Evolutionary conservation across 2,329 filamentous ascomycete genomes (phyloP), one percentile per base, ranked within the genome.

Genomic region (Trichoderma citrinoviride): DNA sequence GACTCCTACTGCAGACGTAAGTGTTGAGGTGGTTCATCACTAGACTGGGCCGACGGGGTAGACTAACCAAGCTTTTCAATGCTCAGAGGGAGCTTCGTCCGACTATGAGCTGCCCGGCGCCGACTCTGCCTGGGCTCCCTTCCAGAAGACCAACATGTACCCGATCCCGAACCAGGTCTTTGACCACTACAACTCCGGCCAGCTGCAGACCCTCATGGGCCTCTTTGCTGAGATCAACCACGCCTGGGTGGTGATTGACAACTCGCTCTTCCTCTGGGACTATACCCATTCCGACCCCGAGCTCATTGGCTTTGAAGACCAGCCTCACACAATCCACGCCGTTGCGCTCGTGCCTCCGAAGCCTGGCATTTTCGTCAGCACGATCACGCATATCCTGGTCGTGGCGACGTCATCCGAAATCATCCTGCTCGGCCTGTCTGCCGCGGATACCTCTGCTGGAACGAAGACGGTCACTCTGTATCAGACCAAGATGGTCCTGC

Each of bases 261-360:
- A 96, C 79, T 91, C 92, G 67, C 83, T 99, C 50, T 99, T 97
- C 75, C 83, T 99, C 17, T 99, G 96, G 96, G 94, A 99, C 78
- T 99, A 97, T 76, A 97, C 93, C 7, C 86, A 92, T 74, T 88
- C 91, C n/a, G 92, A 94, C 70, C 92, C 94, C 5, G 91, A 97
- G 74, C 83, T 97, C 47, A 90, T 97, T 69, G 94, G 94, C 19
- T 97, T 91, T 73, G 94, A 98, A 75, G 93, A 97, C 70, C 90
- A 94, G 76, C 83, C 88, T 7, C 88, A 96, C 75, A 92, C 88
- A 69, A 98, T 99, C 71, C 93, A 92, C 47, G 88, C 91, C n/a
- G 91, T 99, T 49, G 93, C 92, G 70, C 85, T 99, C 53, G 90
- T 96, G 14, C 87, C 88, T 57, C 95, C 95, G 7, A 91, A 93